A percentile compares a stretch with the other conserved stretches of the same genome.
These are phyloP conservation scores for Scorias spongiosa DNA, from an alignment of 2,329 filamentous ascomycete genomes.

Conservation along the genomic window DNA sequence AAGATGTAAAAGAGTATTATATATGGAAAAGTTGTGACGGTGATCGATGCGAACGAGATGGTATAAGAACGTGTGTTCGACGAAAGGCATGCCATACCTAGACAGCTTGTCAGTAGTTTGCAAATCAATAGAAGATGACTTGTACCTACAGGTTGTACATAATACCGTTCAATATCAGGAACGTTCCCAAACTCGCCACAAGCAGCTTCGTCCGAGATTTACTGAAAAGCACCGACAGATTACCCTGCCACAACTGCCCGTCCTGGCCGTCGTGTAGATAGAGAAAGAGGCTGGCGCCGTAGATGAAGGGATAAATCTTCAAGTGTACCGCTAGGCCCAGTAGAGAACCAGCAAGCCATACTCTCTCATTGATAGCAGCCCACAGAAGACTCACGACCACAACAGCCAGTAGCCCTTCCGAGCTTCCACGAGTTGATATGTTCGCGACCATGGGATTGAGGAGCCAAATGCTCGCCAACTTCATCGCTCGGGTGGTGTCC, in stretches of 20 bases:
- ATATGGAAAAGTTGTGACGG: slow-evolving; percentile 95
- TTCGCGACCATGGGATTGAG: slow-evolving; percentile 97
- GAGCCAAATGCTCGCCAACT: slow-evolving; percentile 77
- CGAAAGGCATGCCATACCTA: slow-evolving; percentile 65
- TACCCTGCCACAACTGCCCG: neutral
- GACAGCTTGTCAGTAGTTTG: slow-evolving; percentile 4
- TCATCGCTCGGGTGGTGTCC: slow-evolving; percentile 41
- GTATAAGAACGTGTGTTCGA: slow-evolving; percentile 83
- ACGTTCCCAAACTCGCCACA: slow-evolving; percentile 54
- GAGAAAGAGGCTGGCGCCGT: slow-evolving; percentile 58
- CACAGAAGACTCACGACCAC: slow-evolving; percentile 72
- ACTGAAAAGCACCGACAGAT: slow-evolving; percentile 8
- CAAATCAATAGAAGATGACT: neutral
- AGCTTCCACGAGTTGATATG: slow-evolving; percentile 88
- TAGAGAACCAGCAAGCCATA: slow-evolving; percentile 53
- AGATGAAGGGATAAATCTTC: slow-evolving; percentile 98
- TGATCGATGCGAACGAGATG: slow-evolving; percentile 89
- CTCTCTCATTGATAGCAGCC: slow-evolving; percentile 53
- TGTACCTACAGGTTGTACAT: slow-evolving; percentile 60
- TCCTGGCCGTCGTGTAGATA: neutral
- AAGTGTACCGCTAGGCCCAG: slow-evolving; percentile 83
- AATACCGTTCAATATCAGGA: slow-evolving; percentile 53
- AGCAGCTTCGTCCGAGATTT: slow-evolving; percentile 42
- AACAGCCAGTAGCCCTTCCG: slow-evolving; percentile 76
- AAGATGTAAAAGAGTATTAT: slow-evolving; percentile 82